These are phyloP conservation scores for Spongispora temasekensis DNA, from an alignment of 1,284 basidiomycete genomes.

Conservation along the genomic window DNA sequence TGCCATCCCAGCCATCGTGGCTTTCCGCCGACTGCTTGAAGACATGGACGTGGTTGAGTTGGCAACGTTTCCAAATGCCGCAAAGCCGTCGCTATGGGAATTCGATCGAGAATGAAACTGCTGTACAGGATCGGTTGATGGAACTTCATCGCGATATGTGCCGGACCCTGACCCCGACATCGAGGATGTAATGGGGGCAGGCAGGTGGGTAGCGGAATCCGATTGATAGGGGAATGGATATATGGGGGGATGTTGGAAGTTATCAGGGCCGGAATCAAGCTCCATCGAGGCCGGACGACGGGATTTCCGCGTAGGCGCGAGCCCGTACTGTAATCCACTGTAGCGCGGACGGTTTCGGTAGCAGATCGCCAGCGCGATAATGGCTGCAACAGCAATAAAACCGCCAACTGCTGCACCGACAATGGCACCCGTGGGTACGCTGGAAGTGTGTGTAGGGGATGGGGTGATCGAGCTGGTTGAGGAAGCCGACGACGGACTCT, in stretches of 20 bases:
- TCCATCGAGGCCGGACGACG: slow-evolving; percentile 34
- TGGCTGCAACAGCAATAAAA: slow-evolving; percentile 51
- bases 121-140: slow-evolving; percentile 13
- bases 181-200: slow-evolving; percentile 11
- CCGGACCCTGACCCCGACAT: not conserved
- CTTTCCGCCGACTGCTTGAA: slow-evolving; percentile 51
- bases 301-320: slow-evolving; percentile 20
- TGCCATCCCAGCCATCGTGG: slow-evolving; percentile 47
- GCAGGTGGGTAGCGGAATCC: slow-evolving; percentile 21
- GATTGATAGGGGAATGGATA: slow-evolving; percentile 34
- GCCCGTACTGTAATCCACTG: slow-evolving; percentile 21
- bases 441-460: slow-evolving; percentile 21
- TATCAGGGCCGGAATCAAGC: slow-evolving; percentile 25
- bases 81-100: slow-evolving; percentile 23
- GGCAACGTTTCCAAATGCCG: slow-evolving; percentile 19
- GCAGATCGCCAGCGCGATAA: slow-evolving; percentile 48
- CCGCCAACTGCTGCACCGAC: slow-evolving; percentile 61
- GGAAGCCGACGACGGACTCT: slow-evolving; percentile 23
- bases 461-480: slow-evolving; percentile 34
- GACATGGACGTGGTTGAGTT: slow-evolving; percentile 28
- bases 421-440: slow-evolving; percentile 48
- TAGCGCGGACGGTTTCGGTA: slow-evolving; percentile 42
- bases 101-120: slow-evolving; percentile 25
- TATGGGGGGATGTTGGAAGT: slow-evolving; percentile 24
- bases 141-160: slow-evolving; percentile 6